phyloP scores from a whole-genome alignment of 192 early-diverging fungal species.

The Pecoramyces ruminantium region DNA sequence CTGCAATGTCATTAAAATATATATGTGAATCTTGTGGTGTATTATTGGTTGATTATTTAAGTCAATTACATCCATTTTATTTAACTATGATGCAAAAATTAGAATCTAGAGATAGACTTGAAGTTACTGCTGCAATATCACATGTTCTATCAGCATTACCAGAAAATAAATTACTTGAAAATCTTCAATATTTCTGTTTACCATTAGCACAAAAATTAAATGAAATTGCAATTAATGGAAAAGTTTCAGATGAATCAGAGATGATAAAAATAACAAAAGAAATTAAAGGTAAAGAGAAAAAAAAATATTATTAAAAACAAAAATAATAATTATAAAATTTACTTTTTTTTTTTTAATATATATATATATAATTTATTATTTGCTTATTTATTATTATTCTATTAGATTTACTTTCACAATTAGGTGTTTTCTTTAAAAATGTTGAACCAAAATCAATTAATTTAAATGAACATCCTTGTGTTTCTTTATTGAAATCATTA shows the following conservation, averaged over 20 bases:
- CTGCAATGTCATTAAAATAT: constrained; percentile 74
- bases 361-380: too few relatives aligned
- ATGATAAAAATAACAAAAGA: constrained; percentile 14
- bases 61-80: constrained; percentile 72
- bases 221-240: constrained; percentile 24
- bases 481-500: constrained; percentile 41
- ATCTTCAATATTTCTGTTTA: constrained; percentile 52
- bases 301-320: too few relatives aligned
- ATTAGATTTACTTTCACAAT: constrained; percentile 34
- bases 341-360: too few relatives aligned
- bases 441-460: constrained; percentile 25
- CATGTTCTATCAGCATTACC: constrained; percentile 74
- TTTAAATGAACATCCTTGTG: constrained; percentile 40
- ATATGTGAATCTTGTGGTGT: constrained; percentile 78
- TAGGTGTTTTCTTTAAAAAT: constrained; percentile 39
- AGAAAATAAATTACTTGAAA: constrained; percentile 25
- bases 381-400: background rate
- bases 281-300: constrained; percentile 5
- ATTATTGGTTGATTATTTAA: constrained; percentile 65
- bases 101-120: constrained; percentile 45
- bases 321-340: too few relatives aligned
- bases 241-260: constrained; percentile 12
- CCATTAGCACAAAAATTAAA: constrained; percentile 60
- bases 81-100: constrained; percentile 48
- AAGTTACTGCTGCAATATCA: constrained; percentile 77